These are phyloP conservation scores for Plasmodium vivax DNA, from an alignment of 169 alveolate species.

Conservation along the genomic window DNA sequence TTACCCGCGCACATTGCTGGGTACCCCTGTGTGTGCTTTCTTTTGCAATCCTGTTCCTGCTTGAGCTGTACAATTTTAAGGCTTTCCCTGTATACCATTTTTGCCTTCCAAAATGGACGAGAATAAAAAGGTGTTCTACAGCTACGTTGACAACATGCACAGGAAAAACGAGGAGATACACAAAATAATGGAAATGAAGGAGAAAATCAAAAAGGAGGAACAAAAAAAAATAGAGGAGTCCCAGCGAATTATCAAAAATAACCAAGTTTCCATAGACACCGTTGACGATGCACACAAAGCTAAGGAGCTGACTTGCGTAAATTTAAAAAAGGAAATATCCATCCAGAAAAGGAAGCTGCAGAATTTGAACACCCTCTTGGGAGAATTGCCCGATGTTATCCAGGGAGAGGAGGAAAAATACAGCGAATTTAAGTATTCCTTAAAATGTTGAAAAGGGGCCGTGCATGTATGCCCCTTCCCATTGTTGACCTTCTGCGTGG, in stretches of 20 bases:
- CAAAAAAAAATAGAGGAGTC: conserved; percentile 61
- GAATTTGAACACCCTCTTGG: conserved; percentile 9
- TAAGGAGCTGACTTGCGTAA: conserved; percentile 32
- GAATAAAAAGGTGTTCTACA: conserved; percentile 54
- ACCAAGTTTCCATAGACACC: conserved; percentile 30
- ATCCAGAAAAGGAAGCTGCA: conserved; percentile 33
- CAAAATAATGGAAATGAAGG: conserved; percentile 15
- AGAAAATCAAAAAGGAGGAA: conserved; percentile 44
- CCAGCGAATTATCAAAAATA: conserved; percentile 43
- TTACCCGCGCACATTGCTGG: background rate
- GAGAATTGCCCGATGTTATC: conserved; percentile 35
- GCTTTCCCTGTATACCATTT: background rate
- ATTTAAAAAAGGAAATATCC: conserved; percentile 54
- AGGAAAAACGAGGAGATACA: conserved; percentile 65
- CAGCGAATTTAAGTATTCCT: conserved; percentile 29
- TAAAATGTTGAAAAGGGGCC: background rate
- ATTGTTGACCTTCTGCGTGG: background rate
- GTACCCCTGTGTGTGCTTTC: background rate
- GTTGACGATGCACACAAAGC: conserved; percentile 41
- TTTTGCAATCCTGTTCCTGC: background rate
- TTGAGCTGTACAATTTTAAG: background rate
- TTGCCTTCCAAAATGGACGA: conserved; percentile 47
- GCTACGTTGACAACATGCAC: conserved; percentile 64
- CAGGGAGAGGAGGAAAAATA: conserved; percentile 42
- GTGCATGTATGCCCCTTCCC: background rate